Evolutionary conservation across 768 basidiomycete species (phyloP).

Genomic region (Termitomyces sp.): DNA sequence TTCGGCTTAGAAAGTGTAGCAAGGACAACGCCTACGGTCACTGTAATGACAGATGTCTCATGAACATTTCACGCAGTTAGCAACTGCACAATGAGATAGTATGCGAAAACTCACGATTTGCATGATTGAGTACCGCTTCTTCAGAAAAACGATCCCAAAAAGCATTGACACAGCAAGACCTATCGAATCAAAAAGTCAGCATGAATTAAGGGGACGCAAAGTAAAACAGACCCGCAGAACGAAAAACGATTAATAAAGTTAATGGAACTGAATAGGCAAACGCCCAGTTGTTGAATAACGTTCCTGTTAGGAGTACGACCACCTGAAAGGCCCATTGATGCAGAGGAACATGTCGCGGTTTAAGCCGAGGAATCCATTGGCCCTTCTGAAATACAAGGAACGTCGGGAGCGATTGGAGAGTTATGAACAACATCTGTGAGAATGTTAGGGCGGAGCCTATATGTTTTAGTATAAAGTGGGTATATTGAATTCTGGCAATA

Average conservation of each 20-base stretch:
- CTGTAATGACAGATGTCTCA: constrained; percentile 63
- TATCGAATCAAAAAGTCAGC: constrained; percentile 25
- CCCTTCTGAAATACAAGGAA: constrained; percentile 47
- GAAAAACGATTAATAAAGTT: constrained; percentile 80
- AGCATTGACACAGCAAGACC: constrained; percentile 79
- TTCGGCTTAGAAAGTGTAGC: constrained; percentile 66
- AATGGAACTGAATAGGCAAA: constrained; percentile 76
- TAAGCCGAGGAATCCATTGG: constrained; percentile 48
- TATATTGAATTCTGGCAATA: background rate
- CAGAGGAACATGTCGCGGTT: constrained; percentile 68
- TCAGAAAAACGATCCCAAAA: constrained; percentile 59
- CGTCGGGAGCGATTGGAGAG: constrained; percentile 61
- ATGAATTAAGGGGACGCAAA: constrained; percentile 1
- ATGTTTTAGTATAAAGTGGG: constrained; percentile 1
- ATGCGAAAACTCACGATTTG: constrained; percentile 54
- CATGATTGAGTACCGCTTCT: constrained; percentile 52
- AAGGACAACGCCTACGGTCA: constrained; percentile 69
- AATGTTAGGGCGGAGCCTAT: constrained; percentile 81
- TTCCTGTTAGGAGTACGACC: constrained; percentile 60
- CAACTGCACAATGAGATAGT: background rate
- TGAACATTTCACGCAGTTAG: background rate
- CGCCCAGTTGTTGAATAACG: constrained; percentile 79
- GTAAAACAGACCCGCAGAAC: constrained; percentile 63
- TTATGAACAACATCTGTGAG: constrained; percentile 80
- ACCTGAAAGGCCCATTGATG: constrained; percentile 71